Evolutionary conservation across 106 monocot genomes (phyloP).

Genomic region (Phalaenopsis aphrodite): DNA sequence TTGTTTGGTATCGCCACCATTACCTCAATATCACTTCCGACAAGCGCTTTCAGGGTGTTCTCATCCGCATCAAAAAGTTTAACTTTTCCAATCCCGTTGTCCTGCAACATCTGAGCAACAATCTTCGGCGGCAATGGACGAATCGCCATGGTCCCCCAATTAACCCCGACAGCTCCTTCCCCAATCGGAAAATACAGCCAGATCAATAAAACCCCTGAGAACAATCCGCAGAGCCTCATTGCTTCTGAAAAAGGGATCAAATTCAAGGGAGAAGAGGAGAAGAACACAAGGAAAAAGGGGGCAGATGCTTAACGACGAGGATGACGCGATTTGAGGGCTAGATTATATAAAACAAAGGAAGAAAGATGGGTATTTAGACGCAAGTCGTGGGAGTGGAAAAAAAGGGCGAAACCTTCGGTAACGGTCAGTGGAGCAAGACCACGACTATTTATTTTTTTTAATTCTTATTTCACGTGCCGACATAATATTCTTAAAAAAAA

Average conservation of each 20-base stretch:
- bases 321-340: not conserved
- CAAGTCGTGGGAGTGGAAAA: too few relatives aligned
- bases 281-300: not conserved
- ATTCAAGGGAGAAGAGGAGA: not conserved
- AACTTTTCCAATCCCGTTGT: slow-evolving; percentile 53
- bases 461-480: too few relatives aligned
- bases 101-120: slow-evolving; percentile 41
- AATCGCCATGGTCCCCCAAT: slow-evolving; percentile 56
- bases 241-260: not conserved
- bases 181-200: not conserved
- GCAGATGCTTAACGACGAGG: not conserved
- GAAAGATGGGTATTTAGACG: too few relatives aligned
- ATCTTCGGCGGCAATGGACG: slow-evolving; percentile 39
- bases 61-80: slow-evolving; percentile 42
- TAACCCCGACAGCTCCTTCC: slow-evolving; percentile 27
- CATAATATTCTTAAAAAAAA: too few relatives aligned
- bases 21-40: slow-evolving; percentile 32
- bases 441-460: too few relatives aligned
- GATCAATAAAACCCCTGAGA: not conserved
- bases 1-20: slow-evolving; percentile 50
- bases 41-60: slow-evolving; percentile 28
- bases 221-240: not conserved
- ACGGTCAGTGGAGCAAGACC: too few relatives aligned
- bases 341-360: too few relatives aligned
- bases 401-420: too few relatives aligned